phyloP scores from a whole-genome alignment of 225 moss, liverwort and hornwort species.

The Physcomitrellopsis africana region DNA sequence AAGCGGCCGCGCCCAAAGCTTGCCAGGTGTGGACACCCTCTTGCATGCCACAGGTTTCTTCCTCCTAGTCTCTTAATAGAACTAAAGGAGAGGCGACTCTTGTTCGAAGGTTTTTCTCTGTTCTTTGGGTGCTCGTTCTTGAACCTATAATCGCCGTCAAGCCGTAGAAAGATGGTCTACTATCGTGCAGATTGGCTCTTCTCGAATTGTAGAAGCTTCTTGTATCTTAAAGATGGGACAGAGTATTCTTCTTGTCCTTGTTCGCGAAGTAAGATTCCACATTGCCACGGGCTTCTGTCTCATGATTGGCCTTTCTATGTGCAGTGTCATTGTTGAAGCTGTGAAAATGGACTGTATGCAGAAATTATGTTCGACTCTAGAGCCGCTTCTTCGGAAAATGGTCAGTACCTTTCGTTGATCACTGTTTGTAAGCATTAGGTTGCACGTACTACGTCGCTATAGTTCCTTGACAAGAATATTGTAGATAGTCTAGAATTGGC shows the following conservation, averaged over 20 bases:
- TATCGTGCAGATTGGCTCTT: neutral
- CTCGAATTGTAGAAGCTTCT: no score
- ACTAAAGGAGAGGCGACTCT: neutral
- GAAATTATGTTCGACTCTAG: constrained; percentile 57
- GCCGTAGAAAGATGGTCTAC: no score
- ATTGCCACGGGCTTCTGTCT: neutral
- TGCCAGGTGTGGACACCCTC: constrained; percentile 29
- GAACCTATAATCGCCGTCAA: neutral
- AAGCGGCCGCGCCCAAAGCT: constrained; percentile 53
- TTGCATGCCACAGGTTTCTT: neutral
- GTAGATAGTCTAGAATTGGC: no score
- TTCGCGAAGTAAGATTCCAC: neutral
- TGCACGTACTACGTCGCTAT: neutral
- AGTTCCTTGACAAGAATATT: neutral
- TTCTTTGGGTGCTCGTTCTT: no score
- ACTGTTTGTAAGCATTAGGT: neutral
- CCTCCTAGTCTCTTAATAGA: neutral
- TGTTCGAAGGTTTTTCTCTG: neutral
- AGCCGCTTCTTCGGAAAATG: constrained; percentile 60
- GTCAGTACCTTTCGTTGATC: constrained; percentile 19
- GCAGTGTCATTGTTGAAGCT: constrained; percentile 59
- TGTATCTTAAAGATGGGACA: no score
- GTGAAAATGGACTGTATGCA: constrained; percentile 63
- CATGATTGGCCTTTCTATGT: neutral
- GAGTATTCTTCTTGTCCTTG: neutral